Evolutionary conservation across 805 yeast genomes (phyloP), one percentile per base, ranked within the genome.

Genomic region (Hanseniaspora guilliermondii): DNA sequence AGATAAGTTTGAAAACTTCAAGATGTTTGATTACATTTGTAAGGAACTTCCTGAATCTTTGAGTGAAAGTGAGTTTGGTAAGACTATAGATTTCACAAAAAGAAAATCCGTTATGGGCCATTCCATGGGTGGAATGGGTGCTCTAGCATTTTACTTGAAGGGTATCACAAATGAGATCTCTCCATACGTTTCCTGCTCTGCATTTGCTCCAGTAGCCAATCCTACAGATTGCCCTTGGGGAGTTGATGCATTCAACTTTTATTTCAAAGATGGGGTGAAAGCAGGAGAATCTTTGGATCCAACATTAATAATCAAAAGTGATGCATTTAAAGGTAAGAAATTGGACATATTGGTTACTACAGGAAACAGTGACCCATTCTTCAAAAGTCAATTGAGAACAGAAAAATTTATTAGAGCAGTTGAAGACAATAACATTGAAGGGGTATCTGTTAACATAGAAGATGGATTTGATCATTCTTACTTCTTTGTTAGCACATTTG

Each of bases 41-140:
- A 67, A 76, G 38, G 98, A 91, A 65, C 73, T 91, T 57, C 82
- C 83, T 38, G 68, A 69, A 24, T 69, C 68, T 30, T 70, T 87
- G 60, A 67, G 75, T 14, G 64, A 64, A 30, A 57, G 56, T 32
- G 65, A 71, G 52, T 60, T 62, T 12, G 67, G 69, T 17, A 75
- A 67, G 53, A 67, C 69, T 40, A 70, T 91, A 57, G 87, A 91
- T 67, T 80, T 83, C 58, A 37, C 61, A 25, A 65, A 70, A 39
- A 82, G 77, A 40, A 75, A 81, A 50, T 77, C 91, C 21, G 79
- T 91, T 59, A 80, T 93, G n/a, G 98, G 98, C 44, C 97, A 93
- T 68, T 93, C 98, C 1, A 93, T 93, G 97, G 98, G 98, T 49
- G 98, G 98, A 0, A 87, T 78, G 65, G 98, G 97, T 56, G 95